Percentiles rank a stretch among this genome's conserved stretches.
phyloP scores from a whole-genome alignment of 176 grass and related monocot species.

The Panicum miliaceum region DNA sequence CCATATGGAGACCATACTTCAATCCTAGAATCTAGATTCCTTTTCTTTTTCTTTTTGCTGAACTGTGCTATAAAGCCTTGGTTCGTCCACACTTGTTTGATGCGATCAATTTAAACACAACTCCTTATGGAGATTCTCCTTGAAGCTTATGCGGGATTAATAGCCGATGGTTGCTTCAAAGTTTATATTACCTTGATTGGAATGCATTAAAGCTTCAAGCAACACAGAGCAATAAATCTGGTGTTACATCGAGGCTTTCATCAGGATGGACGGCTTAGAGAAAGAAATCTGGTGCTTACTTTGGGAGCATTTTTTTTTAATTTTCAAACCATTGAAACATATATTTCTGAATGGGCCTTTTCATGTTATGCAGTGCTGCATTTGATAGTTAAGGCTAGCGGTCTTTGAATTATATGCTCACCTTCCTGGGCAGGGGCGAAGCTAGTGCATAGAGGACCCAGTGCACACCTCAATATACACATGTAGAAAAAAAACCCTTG shows the following conservation, averaged over 20 bases:
- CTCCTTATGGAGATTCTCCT: not conserved
- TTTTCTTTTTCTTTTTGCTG: not conserved
- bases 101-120: not conserved
- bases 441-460: no score
- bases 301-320: not conserved
- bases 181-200: not conserved
- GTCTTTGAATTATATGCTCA: not conserved
- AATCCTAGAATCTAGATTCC: not conserved
- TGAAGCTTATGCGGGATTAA: not conserved
- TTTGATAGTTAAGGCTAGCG: constrained; percentile 11
- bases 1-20: not conserved
- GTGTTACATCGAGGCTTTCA: not conserved
- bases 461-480: no score
- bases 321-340: not conserved
- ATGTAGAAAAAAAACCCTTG: no score
- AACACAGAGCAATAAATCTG: constrained; percentile 6
- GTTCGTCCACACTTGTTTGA: not conserved
- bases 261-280: constrained; percentile 18
- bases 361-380: not conserved
- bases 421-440: not conserved
- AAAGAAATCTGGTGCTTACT: constrained; percentile 9
- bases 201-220: constrained; percentile 1
- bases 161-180: not conserved
- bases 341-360: not conserved
- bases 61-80: not conserved